Base-by-base conservation (phyloP, 805 yeast genomes). In the Kodamaea sagamina region DNA sequence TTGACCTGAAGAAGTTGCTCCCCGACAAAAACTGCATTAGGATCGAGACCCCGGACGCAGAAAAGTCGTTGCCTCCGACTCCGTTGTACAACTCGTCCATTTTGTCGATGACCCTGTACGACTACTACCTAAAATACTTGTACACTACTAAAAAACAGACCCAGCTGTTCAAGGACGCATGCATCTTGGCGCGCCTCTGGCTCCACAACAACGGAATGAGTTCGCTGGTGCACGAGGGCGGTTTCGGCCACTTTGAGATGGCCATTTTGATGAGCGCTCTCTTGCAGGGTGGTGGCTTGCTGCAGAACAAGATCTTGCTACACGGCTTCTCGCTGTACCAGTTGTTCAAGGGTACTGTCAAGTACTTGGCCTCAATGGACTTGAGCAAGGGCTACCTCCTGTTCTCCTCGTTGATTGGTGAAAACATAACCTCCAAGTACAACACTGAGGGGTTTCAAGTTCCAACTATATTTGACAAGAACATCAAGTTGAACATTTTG, bases 271-370 rank as follows among this genome's bases (percentile, higher is more conserved):
- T 89, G 82, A 83, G 95, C 32, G 85, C 89, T 1, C 67, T 93
- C 42, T 68, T 93, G 32, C 81, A 82, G 48, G 97, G 97, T 53
- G 95, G 95, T 52, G 90, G 92, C 46, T 62, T 68, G 5, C 74
- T 72, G 51, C 93, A 95, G 10, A 84, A 83, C 54, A 85, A 82
- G 55, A 82, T 89, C 17, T 71, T 93, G 43, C 63, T 89, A 28
- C 84, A 83, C 53, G 99, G 98, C 0, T 92, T 86, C 62, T 89
- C 96, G 3, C 84, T 95, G 16, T 93, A 89, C 60, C 99, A 93
- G 67, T 69, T 93, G 40, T 93, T 93, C 72, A 90, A 88, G 60
- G 97, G 95, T 59, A 81, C 87, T 1, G 74, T 93, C 44, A 81
- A 81, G 54, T 90, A 85, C 57, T 59, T 92, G 47, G 95, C 97